Base-by-base conservation (phyloP, 2,329 filamentous ascomycete genomes). In the Phialophora chinensis region DNA sequence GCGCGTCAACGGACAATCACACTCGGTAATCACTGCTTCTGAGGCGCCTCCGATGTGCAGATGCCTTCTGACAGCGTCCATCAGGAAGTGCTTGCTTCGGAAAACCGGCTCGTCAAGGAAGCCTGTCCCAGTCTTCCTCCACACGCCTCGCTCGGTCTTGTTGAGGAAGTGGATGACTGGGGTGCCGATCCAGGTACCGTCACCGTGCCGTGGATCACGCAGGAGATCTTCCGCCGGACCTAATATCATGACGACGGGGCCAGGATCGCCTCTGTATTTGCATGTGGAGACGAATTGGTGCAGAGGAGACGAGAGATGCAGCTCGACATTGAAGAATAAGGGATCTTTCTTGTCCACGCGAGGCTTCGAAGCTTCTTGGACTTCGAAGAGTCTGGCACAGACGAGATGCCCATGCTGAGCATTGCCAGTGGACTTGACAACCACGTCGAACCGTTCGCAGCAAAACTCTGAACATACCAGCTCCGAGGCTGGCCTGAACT, bases 71-170 rank as follows among this genome's bases (percentile, higher is more conserved):
- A 31, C 54, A 14, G 29, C 29, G 23, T 56, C 54, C 54, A 27
- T 56, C 29, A 56, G 25, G 23, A 27, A 31, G 25, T 31, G 12
- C 54, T 56, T 56, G 23, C 29, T 31, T 20, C 23, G 6, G 27
- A 56, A 56, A 11, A 56, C 20, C 11, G 54, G 27, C 20, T 23
- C 54, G 25, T 29, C 33, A n/a, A 56, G 54, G 4, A 38, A 27
- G 25, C 54, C 54, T 27, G 54, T 31, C 14, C 54, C 54, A 5
- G 54, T 56, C 29, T 56, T 56, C 54, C 11, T 20, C 54, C 54
- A 56, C 25, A 56, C 31, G 25, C 54, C 54, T 56, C n/a, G 54
- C 23, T 35, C 31, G 54, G 23, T 56, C 54, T 38, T 35, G 54
- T 56, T 4, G 23, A 56, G 31, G 8, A 31, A 56, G 35, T 56